Percentiles rank a stretch among this genome's conserved stretches.
phyloP scores from a whole-genome alignment of 176 grass and related monocot genomes.

The Elymus sibiricus region DNA sequence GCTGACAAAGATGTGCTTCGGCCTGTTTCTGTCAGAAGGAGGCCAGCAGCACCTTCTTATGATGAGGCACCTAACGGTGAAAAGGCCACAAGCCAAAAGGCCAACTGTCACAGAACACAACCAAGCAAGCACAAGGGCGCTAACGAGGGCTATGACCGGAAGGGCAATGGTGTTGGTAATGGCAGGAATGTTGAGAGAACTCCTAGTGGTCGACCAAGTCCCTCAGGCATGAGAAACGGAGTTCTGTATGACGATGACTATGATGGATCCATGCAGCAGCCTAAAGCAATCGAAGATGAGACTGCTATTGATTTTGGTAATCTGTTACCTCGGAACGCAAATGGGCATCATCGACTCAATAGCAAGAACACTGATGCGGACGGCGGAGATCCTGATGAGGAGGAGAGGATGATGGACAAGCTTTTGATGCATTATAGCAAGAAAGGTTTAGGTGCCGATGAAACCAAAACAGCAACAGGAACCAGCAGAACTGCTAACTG shows the following conservation, averaged over 20 bases:
- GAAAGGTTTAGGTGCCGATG: constrained; percentile 42
- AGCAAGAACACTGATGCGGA: neutral
- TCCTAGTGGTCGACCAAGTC: constrained; percentile 26
- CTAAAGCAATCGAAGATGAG: constrained; percentile 35
- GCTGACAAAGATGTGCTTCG: constrained; percentile 25
- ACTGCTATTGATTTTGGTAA: constrained; percentile 64
- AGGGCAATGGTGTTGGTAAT: constrained; percentile 6
- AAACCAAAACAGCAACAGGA: neutral
- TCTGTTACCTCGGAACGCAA: constrained; percentile 33
- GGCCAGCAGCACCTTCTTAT: neutral
- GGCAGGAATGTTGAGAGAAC: constrained; percentile 27
- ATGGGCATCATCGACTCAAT: constrained; percentile 22
- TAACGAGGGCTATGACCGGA: constrained; percentile 13
- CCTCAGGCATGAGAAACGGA: constrained; percentile 34
- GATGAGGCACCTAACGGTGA: constrained; percentile 24
- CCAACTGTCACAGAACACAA: constrained; percentile 26
- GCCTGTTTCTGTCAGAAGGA: constrained; percentile 72
- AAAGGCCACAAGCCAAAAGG: constrained; percentile 31
- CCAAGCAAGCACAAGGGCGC: constrained; percentile 26
- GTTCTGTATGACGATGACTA: constrained; percentile 27
- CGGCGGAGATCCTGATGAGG: constrained; percentile 34
- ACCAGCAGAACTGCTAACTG: constrained; percentile 13
- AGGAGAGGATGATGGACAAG: constrained; percentile 84
- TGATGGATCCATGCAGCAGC: constrained; percentile 13
- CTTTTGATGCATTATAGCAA: constrained; percentile 64